These are phyloP conservation scores for Sarocladium oryzae DNA, from an alignment of 2,329 filamentous ascomycete species.

Conservation along the genomic window DNA sequence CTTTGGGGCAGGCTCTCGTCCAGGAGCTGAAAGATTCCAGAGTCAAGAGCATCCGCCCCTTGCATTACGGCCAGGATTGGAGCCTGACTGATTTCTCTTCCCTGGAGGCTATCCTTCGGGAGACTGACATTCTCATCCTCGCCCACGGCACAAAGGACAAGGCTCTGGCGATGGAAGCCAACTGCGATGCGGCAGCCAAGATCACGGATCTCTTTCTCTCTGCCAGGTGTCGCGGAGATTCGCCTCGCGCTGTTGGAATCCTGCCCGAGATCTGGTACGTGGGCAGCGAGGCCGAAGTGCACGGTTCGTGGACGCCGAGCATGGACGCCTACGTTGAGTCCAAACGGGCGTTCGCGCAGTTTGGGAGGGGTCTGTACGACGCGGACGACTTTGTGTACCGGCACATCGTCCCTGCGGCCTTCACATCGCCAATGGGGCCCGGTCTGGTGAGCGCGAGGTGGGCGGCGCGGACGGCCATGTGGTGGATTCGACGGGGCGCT, in stretches of 20 bases:
- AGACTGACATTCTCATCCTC: conserved; percentile 14
- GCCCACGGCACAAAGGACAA: conserved; percentile 12
- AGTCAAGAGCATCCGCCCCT: conserved; percentile 8
- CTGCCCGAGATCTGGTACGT: conserved; percentile 16
- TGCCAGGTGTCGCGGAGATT: neutral
- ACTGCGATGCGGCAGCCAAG: conserved; percentile 9
- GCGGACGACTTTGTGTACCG: conserved; percentile 11
- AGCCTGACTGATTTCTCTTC: conserved; percentile 1
- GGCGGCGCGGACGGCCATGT: conserved; percentile 12
- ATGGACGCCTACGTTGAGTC: conserved; percentile 14
- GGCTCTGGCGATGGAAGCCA: conserved; percentile 8
- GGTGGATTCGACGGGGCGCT: conserved; percentile 15
- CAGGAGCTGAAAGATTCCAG: conserved; percentile 4
- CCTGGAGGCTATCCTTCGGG: conserved; percentile 9
- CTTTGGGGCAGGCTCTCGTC: conserved; percentile 11
- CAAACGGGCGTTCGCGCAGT: conserved; percentile 13
- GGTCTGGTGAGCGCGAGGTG: conserved; percentile 13
- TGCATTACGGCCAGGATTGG: conserved; percentile 13
- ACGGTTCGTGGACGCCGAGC: conserved; percentile 12
- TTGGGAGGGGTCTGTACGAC: conserved; percentile 12
- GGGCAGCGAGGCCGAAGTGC: conserved; percentile 16
- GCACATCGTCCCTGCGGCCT: conserved; percentile 13
- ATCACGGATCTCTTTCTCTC: conserved; percentile 9
- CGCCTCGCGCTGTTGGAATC: neutral
- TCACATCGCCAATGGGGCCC: conserved; percentile 13